Conservation (phyloP, 116 monocot species). For the Posidonia oceanica region DNA sequence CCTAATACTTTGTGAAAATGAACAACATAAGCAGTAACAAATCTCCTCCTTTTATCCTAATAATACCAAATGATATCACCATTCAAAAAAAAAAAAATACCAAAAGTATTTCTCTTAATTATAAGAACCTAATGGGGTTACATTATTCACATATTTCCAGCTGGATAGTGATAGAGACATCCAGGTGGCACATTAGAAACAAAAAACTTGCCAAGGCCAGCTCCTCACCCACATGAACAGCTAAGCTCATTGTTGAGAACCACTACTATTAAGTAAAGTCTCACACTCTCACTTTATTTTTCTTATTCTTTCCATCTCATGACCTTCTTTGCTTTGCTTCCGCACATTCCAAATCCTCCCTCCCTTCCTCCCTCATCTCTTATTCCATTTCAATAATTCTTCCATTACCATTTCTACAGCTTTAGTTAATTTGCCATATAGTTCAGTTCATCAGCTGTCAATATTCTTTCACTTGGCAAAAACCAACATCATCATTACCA, state of each 20-base stretch:
- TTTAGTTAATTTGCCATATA: background rate
- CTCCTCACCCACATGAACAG: background rate
- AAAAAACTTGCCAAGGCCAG: background rate
- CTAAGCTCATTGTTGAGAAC: background rate
- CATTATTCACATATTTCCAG: too few relatives aligned
- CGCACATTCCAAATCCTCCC: background rate
- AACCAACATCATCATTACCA: constrained; percentile 1
- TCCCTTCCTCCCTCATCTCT: too few relatives aligned
- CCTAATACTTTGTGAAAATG: too few relatives aligned
- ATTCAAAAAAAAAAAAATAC: too few relatives aligned
- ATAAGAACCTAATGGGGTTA: too few relatives aligned
- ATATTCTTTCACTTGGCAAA: background rate
- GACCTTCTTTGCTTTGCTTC: background rate
- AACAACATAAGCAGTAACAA: too few relatives aligned
- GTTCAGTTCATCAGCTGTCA: background rate
- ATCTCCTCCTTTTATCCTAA: too few relatives aligned
- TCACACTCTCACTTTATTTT: background rate
- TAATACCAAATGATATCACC: too few relatives aligned
- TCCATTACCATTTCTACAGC: background rate
- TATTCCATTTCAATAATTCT: background rate
- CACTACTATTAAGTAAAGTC: background rate
- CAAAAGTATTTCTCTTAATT: too few relatives aligned
- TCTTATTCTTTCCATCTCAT: background rate
- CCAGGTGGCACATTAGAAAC: background rate
- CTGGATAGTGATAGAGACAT: too few relatives aligned